Evolutionary conservation across 2,329 filamentous ascomycete genomes (phyloP), one percentile per base, ranked within the genome.

Genomic region (Elsinoe necatrix): DNA sequence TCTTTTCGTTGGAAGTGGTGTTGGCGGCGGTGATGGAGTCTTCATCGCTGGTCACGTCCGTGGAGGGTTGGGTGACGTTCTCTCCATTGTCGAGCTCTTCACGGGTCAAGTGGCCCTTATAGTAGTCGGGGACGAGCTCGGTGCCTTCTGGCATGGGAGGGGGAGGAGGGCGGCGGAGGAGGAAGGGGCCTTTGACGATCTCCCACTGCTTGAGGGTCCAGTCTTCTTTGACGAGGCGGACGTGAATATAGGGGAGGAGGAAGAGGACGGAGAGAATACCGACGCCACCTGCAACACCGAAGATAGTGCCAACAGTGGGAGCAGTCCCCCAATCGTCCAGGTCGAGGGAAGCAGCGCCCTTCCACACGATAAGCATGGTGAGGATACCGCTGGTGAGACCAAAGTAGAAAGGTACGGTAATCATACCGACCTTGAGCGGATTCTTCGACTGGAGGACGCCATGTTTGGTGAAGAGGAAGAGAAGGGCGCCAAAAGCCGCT

Each of bases 231-330:
- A 85, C 69, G 62, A 86, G 73, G 43, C 78, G 73, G 57, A 78
- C 75, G 66, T 83, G 77, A 58, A 84, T 65, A 72, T 77, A 84
- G 2, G 81, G 81, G 16, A 83, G 72, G 58, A 84, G 75, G 68
- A 82, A 82, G 59, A 78, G 57, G 56, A 65, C 66, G 60, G 79
- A 68, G 12, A 84, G 61, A 3, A 77, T 61, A n/a, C 70, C 75
- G 57, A 77, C 79, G 23, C 60, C 79, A 18, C 71, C 74, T 58
- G 78, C 78, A 20, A 76, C 71, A 39, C 76, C 79, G 31, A 84
- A 68, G 23, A 82, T 80, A 56, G 76, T 73, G 52, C 79, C 80
- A 6, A 73, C 73, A 11, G 78, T 71, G 59, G 77, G 67, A 1
- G 66, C 67, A 12, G 62, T 59, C 27, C 58, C 62, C 67, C 63